Conservation (phyloP, 345 rosid species). For the Citrus medica region DNA sequence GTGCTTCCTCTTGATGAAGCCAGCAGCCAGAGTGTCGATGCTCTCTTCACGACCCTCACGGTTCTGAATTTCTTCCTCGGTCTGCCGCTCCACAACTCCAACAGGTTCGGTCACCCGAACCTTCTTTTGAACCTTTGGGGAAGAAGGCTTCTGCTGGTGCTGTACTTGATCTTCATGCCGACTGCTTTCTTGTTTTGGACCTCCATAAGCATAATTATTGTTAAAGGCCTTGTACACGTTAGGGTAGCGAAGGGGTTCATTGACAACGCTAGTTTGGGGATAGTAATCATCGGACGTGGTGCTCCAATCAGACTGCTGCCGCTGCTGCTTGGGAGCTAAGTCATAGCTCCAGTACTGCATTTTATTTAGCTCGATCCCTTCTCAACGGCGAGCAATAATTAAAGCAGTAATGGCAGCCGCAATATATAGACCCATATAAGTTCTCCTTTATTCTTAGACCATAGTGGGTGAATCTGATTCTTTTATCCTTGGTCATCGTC, state of each 20-base stretch:
- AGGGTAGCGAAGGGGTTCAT: conserved; percentile 43
- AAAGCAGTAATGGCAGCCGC: neutral
- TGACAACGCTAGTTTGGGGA: conserved; percentile 26
- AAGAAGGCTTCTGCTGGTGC: neutral
- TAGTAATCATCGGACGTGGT: conserved; percentile 35
- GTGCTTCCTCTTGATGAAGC: conserved; percentile 35
- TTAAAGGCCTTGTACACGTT: conserved; percentile 35
- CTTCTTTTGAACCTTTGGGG: conserved; percentile 30
- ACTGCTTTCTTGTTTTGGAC: too few species aligned
- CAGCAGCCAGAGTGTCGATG: conserved; percentile 25
- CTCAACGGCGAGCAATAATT: neutral
- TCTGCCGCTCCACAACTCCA: conserved; percentile 4
- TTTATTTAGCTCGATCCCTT: neutral
- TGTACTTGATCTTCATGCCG: conserved; percentile 7
- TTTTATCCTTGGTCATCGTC: conserved; percentile 4
- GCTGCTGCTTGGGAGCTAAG: conserved; percentile 12
- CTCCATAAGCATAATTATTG: conserved; percentile 5
- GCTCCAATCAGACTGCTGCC: conserved; percentile 18
- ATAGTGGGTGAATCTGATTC: conserved; percentile 11
- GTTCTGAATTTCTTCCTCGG: neutral
- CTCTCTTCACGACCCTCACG: neutral
- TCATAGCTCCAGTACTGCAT: conserved; percentile 19
- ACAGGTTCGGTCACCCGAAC: conserved; percentile 32
- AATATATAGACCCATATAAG: conserved; percentile 25
- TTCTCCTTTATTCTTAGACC: conserved; percentile 9